phyloP scores from a whole-genome alignment of 495 filamentous ascomycete genomes.

The Xylaria nigripes region DNA sequence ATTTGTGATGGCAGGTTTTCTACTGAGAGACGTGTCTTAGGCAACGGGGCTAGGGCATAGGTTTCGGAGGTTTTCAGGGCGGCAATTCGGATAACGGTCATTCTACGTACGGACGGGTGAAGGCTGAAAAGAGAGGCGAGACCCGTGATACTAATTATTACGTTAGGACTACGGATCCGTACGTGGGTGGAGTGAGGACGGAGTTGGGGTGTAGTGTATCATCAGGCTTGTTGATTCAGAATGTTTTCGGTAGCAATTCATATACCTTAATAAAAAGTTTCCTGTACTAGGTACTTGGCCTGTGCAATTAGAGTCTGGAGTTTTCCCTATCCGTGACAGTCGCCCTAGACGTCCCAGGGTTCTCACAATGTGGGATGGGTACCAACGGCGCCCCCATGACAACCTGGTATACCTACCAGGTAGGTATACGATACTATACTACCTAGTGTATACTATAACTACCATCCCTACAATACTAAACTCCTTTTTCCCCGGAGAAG shows the following conservation, averaged over 20 bases:
- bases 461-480: no score
- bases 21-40: slow-evolving; percentile 9
- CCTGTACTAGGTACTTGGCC: no score
- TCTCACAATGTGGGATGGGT: no score
- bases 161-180: slow-evolving; percentile 1
- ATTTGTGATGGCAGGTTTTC: slow-evolving; percentile 11
- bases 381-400: no score
- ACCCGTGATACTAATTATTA: not conserved
- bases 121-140: not conserved
- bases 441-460: no score
- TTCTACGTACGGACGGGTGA: not conserved
- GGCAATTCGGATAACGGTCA: not conserved
- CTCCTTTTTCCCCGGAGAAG: no score
- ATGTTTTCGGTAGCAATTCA: not conserved
- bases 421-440: no score
- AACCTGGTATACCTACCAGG: no score
- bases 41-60: not conserved
- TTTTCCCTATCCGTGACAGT: no score
- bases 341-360: no score
- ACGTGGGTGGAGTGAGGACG: not conserved
- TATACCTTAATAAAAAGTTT: not conserved
- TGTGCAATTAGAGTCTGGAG: not conserved
- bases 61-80: not conserved
- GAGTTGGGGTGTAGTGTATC: slow-evolving; percentile 11
- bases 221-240: slow-evolving; percentile 3